A percentile compares a stretch with the other conserved stretches of the same genome.
phyloP scores from a whole-genome alignment of 441 rosid genomes.

The Macaranga tanarius region DNA sequence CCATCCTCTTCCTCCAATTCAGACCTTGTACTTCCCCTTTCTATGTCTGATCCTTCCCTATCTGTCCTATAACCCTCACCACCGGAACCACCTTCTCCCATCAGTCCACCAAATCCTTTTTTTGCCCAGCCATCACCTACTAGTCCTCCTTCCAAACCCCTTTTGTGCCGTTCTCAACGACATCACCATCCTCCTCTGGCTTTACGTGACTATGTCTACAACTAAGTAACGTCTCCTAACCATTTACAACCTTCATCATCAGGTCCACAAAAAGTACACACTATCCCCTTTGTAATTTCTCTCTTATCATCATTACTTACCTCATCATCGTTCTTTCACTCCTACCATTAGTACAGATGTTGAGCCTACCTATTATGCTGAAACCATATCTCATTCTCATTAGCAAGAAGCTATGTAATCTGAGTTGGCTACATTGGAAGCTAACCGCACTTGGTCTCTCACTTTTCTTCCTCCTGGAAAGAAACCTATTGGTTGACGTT shows the following conservation, averaged over 20 bases:
- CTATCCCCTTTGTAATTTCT: slow-evolving; percentile 1
- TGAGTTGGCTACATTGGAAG: not conserved
- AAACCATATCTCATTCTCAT: not conserved
- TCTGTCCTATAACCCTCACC: too few species aligned
- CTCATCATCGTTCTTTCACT: not conserved
- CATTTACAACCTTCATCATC: not conserved
- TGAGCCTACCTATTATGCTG: not conserved
- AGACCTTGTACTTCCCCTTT: too few species aligned
- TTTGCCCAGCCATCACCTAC: not conserved
- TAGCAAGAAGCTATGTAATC: not conserved
- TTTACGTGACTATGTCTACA: not conserved
- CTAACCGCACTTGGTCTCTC: not conserved
- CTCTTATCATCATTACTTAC: slow-evolving; percentile 14
- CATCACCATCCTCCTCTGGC: not conserved
- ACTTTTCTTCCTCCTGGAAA: not conserved
- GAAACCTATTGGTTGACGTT: slow-evolving; percentile 4
- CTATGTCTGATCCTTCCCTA: too few species aligned
- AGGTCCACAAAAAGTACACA: not conserved
- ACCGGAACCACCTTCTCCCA: not conserved
- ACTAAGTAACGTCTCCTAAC: slow-evolving; percentile 1
- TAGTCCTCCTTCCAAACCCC: not conserved
- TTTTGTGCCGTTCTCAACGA: not conserved
- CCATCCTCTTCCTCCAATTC: too few species aligned
- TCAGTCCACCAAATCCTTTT: not conserved
- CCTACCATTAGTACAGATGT: not conserved